These are phyloP conservation scores for Leccinum subgranulosum DNA, from an alignment of 768 basidiomycete genomes.

Conservation along the genomic window DNA sequence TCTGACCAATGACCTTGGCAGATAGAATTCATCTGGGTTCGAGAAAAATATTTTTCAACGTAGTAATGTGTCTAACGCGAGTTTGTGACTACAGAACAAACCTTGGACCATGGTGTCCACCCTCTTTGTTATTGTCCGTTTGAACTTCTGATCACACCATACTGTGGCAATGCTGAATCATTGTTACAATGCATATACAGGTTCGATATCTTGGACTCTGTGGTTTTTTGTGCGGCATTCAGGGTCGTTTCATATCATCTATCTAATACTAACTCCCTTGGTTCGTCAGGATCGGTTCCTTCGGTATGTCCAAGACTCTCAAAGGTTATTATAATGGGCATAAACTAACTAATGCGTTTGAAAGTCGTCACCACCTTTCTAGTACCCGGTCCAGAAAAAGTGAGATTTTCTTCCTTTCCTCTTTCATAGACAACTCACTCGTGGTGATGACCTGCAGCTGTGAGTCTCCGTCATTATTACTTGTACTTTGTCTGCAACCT, in stretches of 20 bases:
- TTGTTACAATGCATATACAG: background rate
- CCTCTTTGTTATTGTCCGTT: background rate
- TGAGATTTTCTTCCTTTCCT: background rate
- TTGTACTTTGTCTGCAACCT: background rate
- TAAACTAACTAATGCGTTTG: background rate
- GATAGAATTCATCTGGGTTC: background rate
- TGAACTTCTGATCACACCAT: background rate
- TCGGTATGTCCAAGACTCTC: background rate
- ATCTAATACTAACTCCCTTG: background rate
- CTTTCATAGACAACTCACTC: background rate
- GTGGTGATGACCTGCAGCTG: background rate
- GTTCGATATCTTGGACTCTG: background rate
- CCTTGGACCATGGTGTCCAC: background rate
- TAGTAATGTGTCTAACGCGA: background rate
- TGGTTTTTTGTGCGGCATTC: background rate
- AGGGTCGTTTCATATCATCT: background rate
- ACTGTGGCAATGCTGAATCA: background rate
- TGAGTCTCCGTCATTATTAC: background rate
- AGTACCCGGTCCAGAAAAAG: background rate
- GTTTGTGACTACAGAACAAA: background rate
- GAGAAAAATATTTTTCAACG: background rate
- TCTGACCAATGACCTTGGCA: background rate
- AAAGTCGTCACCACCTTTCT: background rate
- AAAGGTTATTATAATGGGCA: background rate
- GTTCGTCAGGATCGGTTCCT: background rate